A percentile compares a stretch with the other conserved stretches of the same genome.
Evolutionary conservation across 495 filamentous ascomycete species (phyloP).

Genomic region (Xylaria curta): DNA sequence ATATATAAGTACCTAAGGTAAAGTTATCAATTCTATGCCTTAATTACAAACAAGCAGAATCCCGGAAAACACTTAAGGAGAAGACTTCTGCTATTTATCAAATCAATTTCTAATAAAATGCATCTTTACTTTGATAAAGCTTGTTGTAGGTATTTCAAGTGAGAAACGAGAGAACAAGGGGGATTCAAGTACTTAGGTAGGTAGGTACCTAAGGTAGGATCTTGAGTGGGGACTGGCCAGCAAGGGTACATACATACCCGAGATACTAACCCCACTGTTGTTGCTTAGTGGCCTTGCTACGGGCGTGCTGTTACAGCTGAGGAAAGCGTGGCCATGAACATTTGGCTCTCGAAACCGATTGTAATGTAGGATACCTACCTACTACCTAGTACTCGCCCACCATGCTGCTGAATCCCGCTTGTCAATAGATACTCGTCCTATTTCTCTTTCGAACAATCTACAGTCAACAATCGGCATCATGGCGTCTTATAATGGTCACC

Average conservation of each 20-base stretch:
- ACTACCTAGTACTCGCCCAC: neutral
- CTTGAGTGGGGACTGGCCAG: neutral
- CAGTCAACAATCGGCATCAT: conserved; percentile 10
- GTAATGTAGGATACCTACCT: no score
- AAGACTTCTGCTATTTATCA: no score
- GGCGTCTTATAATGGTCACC: conserved; percentile 26
- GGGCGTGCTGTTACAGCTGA: neutral
- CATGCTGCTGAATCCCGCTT: neutral
- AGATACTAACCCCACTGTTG: neutral
- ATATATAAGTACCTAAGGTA: no score
- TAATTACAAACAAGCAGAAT: neutral
- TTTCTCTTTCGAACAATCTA: neutral
- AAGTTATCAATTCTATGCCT: neutral
- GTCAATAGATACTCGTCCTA: neutral
- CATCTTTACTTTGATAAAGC: neutral
- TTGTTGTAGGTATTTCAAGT: neutral
- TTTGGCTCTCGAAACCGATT: neutral
- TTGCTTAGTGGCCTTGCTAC: neutral
- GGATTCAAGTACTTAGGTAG: no score
- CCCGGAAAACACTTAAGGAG: no score
- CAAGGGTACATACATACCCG: neutral
- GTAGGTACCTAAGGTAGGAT: no score
- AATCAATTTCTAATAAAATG: no score
- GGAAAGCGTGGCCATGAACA: no score
- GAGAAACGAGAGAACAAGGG: neutral